Evolutionary conservation across 1,139 yeast genomes (phyloP), one percentile per base, ranked within the genome.

Genomic region (Hansenula anomala): DNA sequence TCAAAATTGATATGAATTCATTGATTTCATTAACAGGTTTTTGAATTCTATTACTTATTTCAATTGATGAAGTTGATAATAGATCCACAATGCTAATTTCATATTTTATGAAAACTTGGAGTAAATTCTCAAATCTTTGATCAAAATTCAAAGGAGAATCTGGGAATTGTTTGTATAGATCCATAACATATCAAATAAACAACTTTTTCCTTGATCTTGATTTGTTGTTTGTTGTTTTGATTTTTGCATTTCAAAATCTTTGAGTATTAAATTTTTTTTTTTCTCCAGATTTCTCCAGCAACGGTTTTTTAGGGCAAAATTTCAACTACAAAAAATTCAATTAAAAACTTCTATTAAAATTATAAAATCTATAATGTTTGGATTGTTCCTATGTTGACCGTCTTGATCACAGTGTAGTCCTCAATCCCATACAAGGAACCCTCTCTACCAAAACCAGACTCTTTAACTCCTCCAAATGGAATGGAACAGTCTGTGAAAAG

Each of bases 381-480:
- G n/a, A 32, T 33, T 18, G 28, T 33, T 4, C 77, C 80, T 37
- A 77, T 61, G 14, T 72, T 78, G 36, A 81, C 67, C 29, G 85
- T 70, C 64, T 83, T 83, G 50, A 82, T 63, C 28, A 73, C 76
- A 24, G 81, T 69, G 62, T 83, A 84, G 58, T 84, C 94, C 38
- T 83, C 88, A 44, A 84, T 59, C 37, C 94, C 95, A 56, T 79
- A 77, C 52, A 78, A 66, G 16, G 89, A 80, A 30, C 90, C 92
- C 59, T 85, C 95, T 56, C 90, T 78, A 37, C 95, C 94, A 52
- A 82, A 80, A 0, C 95, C 95, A 31, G 86, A 77, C 60, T 82
- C 81, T 61, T 82, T 80, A 39, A 84, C 71, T 47, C 95, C 94
- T 24, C 95, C 95, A 55, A 85, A 85, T 36, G 94, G 94, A 47